Base-by-base conservation (phyloP, 345 rosid species). In the Laguncularia racemosa region DNA sequence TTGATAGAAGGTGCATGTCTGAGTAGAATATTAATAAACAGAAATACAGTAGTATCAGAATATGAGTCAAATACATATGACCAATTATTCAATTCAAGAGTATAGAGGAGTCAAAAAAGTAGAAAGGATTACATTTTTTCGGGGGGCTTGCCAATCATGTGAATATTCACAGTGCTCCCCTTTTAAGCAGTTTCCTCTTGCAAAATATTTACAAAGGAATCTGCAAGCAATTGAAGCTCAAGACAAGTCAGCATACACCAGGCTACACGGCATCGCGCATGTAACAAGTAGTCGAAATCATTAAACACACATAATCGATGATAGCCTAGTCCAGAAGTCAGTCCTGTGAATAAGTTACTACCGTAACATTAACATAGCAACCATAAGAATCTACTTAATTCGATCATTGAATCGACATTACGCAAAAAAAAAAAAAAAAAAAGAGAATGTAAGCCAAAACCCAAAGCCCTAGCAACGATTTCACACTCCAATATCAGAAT, bases 1-100 rank as follows among this genome's bases (percentile, higher is more conserved):
- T 70, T 93, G 99, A 72, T 93, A 87, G 64, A 70, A 93, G 55
- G 90, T 85, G 79, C 99, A 93, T 55, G 87, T 73, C 99, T 93
- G 78, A 28, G 48, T 53, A 57, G 20, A n/a, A 52, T 49, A 59
- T 47, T n/a, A 53, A n/a, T 52, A 59, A 54, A 44, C 47, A 38
- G 17, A 50, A 48, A 61, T 10, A 20, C 58, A 14, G 44, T 60
- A 40, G 16, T 16, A 55, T 57, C 6, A 20, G 53, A 12, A 33
- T 44, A 12, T 11, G 16, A 46, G 33, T 43, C 19, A n/a, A 44
- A 6, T 20, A 48, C 16, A n/a, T 44, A 19, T 46, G 44, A 19
- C 3, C 17, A 23, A 23, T 23, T 46, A 13, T 46, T 18, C 19
- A 47, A 43, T 54, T 13, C 57, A n/a, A 3, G 53, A 54, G 6